phyloP scores from a whole-genome alignment of 2,329 filamentous ascomycete genomes.

The Sordariomycetes sp. region DNA sequence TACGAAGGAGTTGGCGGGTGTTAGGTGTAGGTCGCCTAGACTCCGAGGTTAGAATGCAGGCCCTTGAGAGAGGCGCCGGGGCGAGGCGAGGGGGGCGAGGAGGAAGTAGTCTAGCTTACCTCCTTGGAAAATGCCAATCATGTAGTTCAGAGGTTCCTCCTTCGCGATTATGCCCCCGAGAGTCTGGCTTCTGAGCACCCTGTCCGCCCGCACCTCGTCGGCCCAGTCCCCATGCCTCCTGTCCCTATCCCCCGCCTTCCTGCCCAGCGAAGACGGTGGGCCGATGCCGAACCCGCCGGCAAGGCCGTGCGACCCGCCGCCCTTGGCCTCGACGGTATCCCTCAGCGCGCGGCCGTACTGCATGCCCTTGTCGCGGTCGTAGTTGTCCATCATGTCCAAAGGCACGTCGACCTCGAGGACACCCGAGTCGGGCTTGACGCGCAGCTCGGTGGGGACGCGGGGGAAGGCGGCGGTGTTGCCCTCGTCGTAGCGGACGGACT shows the following conservation, averaged over 20 bases:
- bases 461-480: slow-evolving; percentile 32
- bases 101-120: slow-evolving; percentile 38
- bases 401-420: slow-evolving; percentile 92
- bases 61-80: neutral
- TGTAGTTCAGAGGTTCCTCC: slow-evolving; percentile 67
- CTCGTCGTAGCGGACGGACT: slow-evolving; percentile 63
- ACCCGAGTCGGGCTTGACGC: slow-evolving; percentile 71
- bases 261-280: slow-evolving; percentile 23
- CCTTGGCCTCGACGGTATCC: slow-evolving; percentile 46
- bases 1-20: slow-evolving; percentile 70
- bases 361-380: slow-evolving; percentile 75
- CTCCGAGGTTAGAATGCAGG: slow-evolving; percentile 10
- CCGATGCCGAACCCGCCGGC: slow-evolving; percentile 63
- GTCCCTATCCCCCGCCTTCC: slow-evolving; percentile 21
- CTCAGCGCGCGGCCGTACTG: slow-evolving; percentile 72
- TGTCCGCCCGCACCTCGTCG: slow-evolving; percentile 57
- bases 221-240: slow-evolving; percentile 46
- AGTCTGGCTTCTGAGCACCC: slow-evolving; percentile 70
- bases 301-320: slow-evolving; percentile 56
- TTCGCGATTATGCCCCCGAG: slow-evolving; percentile 71
- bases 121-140: slow-evolving; percentile 83
- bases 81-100: neutral
- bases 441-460: slow-evolving; percentile 63
- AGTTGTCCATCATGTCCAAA: slow-evolving; percentile 59
- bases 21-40: slow-evolving; percentile 74